These are phyloP conservation scores for Thraustochytrium striatum DNA, from an alignment of 352 stramenopile species.

Conservation along the genomic window DNA sequence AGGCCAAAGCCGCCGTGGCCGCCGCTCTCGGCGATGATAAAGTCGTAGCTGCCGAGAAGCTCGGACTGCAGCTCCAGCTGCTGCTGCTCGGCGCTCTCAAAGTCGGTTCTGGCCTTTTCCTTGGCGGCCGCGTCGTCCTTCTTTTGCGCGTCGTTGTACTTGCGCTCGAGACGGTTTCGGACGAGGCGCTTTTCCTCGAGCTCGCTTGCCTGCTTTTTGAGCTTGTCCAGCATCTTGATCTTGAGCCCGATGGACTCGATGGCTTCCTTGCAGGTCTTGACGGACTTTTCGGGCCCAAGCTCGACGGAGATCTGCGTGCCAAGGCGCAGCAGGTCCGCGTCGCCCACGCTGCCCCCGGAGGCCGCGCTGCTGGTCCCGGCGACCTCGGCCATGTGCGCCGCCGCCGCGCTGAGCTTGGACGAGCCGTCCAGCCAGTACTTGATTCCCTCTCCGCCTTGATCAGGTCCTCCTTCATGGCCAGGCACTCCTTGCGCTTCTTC, in stretches of 20 bases:
- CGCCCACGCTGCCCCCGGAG: no score
- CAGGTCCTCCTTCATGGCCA: constrained; percentile 23
- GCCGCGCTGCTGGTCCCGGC: neutral
- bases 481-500: constrained; percentile 3
- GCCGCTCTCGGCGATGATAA: neutral
- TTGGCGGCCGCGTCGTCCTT: constrained; percentile 7
- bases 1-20: constrained; percentile 5
- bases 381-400: neutral
- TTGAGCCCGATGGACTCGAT: constrained; percentile 41
- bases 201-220: constrained; percentile 18
- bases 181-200: constrained; percentile 44
- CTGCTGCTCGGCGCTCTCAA: neutral
- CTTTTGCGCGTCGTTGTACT: constrained; percentile 24
- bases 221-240: constrained; percentile 43
- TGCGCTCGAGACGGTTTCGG: constrained; percentile 36
- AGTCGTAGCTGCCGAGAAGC: constrained; percentile 24
- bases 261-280: constrained; percentile 36
- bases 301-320: constrained; percentile 16
- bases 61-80: neutral
- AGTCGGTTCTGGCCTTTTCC: constrained; percentile 2
- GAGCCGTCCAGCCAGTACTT: constrained; percentile 11
- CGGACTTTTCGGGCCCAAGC: constrained; percentile 14
- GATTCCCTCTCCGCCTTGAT: constrained; percentile 31
- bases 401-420: constrained; percentile 10
- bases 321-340: neutral